Evolutionary conservation across 2,329 filamentous ascomycete species (phyloP).

Genomic region (Neospermospora avenae): DNA sequence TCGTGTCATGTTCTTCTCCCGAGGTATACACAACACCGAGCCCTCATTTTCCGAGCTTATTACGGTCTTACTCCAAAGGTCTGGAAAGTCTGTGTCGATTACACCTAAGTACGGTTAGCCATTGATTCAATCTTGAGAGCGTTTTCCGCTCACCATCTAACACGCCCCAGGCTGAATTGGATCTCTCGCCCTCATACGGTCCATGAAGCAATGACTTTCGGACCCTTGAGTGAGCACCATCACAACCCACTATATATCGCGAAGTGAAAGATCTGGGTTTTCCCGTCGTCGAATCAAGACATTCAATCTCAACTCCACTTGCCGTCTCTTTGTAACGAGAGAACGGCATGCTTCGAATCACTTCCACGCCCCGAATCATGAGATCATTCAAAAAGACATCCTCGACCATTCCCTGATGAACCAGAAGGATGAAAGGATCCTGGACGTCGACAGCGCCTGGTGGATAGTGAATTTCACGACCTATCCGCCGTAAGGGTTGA

Average conservation of each 20-base stretch:
- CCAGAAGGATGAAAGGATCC: conserved; percentile 43
- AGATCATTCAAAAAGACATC: conserved; percentile 54
- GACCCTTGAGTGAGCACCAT: conserved; percentile 50
- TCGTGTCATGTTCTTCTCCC: conserved; percentile 56
- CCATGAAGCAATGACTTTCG: conserved; percentile 50
- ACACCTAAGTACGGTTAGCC: conserved; percentile 42
- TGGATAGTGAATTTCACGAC: conserved; percentile 39
- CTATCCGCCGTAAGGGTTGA: conserved; percentile 21
- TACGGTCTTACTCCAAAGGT: conserved; percentile 56
- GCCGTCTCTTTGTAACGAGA: conserved; percentile 39
- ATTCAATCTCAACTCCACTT: conserved; percentile 37
- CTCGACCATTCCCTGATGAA: conserved; percentile 48
- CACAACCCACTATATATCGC: conserved; percentile 64
- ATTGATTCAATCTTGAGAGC: conserved; percentile 36
- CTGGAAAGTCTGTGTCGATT: conserved; percentile 47
- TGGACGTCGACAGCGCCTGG: conserved; percentile 28
- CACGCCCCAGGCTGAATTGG: conserved; percentile 56
- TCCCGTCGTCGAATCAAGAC: conserved; percentile 52
- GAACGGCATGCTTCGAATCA: conserved; percentile 43
- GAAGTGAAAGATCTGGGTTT: conserved; percentile 51
- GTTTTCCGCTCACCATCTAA: conserved; percentile 43
- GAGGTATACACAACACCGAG: conserved; percentile 59
- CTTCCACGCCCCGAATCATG: conserved; percentile 43
- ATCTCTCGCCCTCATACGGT: conserved; percentile 56
- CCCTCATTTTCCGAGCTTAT: conserved; percentile 52